These are phyloP conservation scores for Phytophthora citrophthora DNA, from an alignment of 352 stramenopile species.

Conservation along the genomic window DNA sequence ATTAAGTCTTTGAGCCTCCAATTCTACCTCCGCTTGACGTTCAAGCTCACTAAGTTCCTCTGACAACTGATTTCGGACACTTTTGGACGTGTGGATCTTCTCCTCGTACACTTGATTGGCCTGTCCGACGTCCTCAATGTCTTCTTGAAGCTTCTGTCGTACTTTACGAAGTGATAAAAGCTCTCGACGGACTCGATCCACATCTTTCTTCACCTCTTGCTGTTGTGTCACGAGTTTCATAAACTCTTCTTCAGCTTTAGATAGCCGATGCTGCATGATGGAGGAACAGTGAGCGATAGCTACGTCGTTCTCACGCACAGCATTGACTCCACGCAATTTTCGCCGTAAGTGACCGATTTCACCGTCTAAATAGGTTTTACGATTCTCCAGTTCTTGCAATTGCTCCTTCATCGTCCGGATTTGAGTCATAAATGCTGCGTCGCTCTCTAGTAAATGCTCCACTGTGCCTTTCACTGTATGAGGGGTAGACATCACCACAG, in stretches of 20 bases:
- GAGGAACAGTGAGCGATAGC: slow-evolving; percentile 75
- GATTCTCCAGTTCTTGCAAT: slow-evolving; percentile 48
- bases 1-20: slow-evolving; percentile 60
- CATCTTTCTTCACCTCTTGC: slow-evolving; percentile 61
- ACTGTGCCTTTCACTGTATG: slow-evolving; percentile 49
- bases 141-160: slow-evolving; percentile 56
- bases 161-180: slow-evolving; percentile 68
- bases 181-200: slow-evolving; percentile 66
- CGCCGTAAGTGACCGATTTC: slow-evolving; percentile 61
- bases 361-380: slow-evolving; percentile 50
- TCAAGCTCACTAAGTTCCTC: slow-evolving; percentile 69
- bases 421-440: slow-evolving; percentile 67
- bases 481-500: background rate
- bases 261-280: slow-evolving; percentile 77
- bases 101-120: slow-evolving; percentile 51
- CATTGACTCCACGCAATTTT: slow-evolving; percentile 69
- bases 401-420: slow-evolving; percentile 66
- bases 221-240: slow-evolving; percentile 81
- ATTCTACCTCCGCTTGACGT: slow-evolving; percentile 52
- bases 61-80: slow-evolving; percentile 52
- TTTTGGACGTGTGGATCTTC: slow-evolving; percentile 55
- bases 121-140: slow-evolving; percentile 57
- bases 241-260: slow-evolving; percentile 78
- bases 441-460: slow-evolving; percentile 72
- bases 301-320: slow-evolving; percentile 78